These are phyloP conservation scores for Vaccinium darrowii DNA, from an alignment of 148 eudicot genomes.

Conservation along the genomic window DNA sequence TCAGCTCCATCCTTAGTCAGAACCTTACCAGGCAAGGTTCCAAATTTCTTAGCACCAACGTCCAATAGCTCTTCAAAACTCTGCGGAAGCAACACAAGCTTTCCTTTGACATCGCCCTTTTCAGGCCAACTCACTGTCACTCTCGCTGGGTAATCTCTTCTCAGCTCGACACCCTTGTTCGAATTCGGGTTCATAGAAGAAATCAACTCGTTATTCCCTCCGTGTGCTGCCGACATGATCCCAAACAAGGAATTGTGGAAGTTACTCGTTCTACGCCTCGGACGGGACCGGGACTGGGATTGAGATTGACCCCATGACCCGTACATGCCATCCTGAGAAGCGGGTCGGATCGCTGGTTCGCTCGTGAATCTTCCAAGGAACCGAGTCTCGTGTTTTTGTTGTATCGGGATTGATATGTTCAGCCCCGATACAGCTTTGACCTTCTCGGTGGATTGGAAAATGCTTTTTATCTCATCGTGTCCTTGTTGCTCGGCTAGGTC, in stretches of 20 bases:
- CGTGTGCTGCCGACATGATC: constrained; percentile 59
- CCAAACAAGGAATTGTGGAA: constrained; percentile 84
- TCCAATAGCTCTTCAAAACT: constrained; percentile 51
- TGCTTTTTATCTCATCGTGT: constrained; percentile 51
- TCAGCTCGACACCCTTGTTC: background rate
- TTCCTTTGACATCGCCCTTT: constrained; percentile 41
- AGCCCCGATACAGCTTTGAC: constrained; percentile 10
- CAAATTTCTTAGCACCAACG: constrained; percentile 47
- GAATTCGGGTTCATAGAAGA: constrained; percentile 14
- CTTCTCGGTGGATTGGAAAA: constrained; percentile 41
- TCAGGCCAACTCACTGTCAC: constrained; percentile 50
- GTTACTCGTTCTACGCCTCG: constrained; percentile 52
- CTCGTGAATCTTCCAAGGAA: constrained; percentile 55
- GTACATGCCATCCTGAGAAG: constrained; percentile 22
- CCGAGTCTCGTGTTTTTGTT: constrained; percentile 26
- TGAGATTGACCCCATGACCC: constrained; percentile 25
- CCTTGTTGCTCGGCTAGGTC: constrained; percentile 77
- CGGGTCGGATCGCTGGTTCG: constrained; percentile 42
- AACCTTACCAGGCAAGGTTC: constrained; percentile 41
- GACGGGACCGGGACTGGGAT: constrained; percentile 14
- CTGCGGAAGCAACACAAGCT: constrained; percentile 56
- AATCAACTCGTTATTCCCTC: constrained; percentile 30
- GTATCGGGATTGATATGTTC: constrained; percentile 24
- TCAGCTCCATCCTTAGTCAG: constrained; percentile 59
- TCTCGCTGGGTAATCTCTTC: constrained; percentile 25